These are phyloP conservation scores for Ogataea methylovora DNA, from an alignment of 805 yeast genomes.

Conservation along the genomic window DNA sequence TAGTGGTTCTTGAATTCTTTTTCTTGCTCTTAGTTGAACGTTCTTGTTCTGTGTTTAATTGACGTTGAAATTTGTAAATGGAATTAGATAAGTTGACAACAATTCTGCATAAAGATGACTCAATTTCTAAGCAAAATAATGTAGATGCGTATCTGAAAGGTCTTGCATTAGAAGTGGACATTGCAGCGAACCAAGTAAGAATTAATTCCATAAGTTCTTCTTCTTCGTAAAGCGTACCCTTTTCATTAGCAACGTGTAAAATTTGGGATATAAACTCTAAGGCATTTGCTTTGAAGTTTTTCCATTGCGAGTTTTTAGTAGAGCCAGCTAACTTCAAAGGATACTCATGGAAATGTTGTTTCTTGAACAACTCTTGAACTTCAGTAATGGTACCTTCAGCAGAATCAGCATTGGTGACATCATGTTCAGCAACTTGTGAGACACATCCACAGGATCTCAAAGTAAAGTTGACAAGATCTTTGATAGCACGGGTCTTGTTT, in stretches of 20 bases:
- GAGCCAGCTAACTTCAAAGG: constrained; percentile 34
- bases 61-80: constrained; percentile 37
- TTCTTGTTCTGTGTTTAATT: constrained; percentile 26
- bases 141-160: constrained; percentile 68
- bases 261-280: constrained; percentile 48
- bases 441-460: constrained; percentile 69
- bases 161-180: constrained; percentile 63
- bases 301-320: constrained; percentile 41
- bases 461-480: constrained; percentile 59
- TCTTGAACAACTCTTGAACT: constrained; percentile 52
- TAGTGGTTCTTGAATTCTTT: constrained; percentile 25
- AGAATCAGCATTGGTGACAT: constrained; percentile 43
- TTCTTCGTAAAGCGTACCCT: constrained; percentile 46
- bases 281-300: constrained; percentile 45
- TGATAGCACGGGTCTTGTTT: constrained; percentile 41
- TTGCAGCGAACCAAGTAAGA: constrained; percentile 67
- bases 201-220: constrained; percentile 44
- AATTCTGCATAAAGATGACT: constrained; percentile 50
- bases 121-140: constrained; percentile 47
- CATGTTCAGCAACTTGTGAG: constrained; percentile 64
- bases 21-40: constrained; percentile 24
- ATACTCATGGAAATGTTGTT: constrained; percentile 60
- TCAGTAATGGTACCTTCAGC: constrained; percentile 71
- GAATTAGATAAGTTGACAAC: constrained; percentile 28
- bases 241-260: constrained; percentile 48